These are phyloP conservation scores for Chrysopogon serrulatus DNA, from an alignment of 176 grass and related monocot genomes.

Conservation along the genomic window DNA sequence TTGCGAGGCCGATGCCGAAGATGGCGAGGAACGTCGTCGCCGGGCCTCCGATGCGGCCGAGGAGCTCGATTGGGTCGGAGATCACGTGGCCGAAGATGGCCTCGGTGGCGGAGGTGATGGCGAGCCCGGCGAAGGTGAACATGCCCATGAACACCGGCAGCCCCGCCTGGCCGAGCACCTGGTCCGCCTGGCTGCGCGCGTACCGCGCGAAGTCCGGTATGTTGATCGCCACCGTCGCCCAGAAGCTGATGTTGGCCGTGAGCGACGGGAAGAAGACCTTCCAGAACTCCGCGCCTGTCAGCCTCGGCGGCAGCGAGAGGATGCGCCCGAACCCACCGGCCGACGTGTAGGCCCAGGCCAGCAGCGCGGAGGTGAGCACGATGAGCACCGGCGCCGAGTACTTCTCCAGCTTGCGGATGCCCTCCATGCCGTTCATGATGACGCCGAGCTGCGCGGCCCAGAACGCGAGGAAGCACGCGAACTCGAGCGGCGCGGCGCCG, in stretches of 20 bases:
- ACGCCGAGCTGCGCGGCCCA: constrained; percentile 71
- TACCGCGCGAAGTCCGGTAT: constrained; percentile 90
- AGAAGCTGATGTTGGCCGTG: constrained; percentile 96
- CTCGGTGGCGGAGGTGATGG: constrained; percentile 85
- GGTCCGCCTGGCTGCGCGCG: constrained; percentile 75
- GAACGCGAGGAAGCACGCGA: constrained; percentile 81
- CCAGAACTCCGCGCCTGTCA: constrained; percentile 66
- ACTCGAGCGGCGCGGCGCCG: constrained; percentile 64
- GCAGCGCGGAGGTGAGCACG: constrained; percentile 69
- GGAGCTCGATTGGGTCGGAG: constrained; percentile 86
- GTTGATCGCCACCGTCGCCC: constrained; percentile 92
- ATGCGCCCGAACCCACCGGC: constrained; percentile 79
- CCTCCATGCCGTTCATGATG: constrained; percentile 77
- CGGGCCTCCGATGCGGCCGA: constrained; percentile 68
- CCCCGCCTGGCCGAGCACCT: constrained; percentile 78
- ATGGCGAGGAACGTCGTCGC: constrained; percentile 65
- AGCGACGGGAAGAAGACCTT: constrained; percentile 83
- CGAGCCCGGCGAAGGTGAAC: constrained; percentile 84
- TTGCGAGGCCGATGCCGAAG: constrained; percentile 92
- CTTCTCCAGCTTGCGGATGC: constrained; percentile 87
- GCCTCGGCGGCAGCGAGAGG: constrained; percentile 60
- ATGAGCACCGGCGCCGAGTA: constrained; percentile 66
- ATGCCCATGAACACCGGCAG: constrained; percentile 91
- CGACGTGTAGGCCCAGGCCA: constrained; percentile 68
- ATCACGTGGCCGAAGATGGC: constrained; percentile 80